phyloP scores from a whole-genome alignment of 495 filamentous ascomycete genomes.

The Annulohypoxylon nitens region DNA sequence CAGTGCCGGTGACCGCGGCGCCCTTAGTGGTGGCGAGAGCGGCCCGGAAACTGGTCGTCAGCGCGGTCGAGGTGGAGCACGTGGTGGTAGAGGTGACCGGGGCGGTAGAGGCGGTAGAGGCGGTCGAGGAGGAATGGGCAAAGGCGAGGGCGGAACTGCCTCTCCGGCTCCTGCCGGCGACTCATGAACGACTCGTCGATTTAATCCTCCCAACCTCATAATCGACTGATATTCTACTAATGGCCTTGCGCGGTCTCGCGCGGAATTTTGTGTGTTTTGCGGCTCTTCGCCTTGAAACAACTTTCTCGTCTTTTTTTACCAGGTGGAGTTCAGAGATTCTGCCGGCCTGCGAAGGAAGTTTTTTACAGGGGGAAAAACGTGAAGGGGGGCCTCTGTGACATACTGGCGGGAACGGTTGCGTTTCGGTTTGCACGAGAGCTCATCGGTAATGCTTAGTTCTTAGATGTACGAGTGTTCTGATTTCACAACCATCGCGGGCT shows the following conservation, averaged over 20 bases:
- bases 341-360: constrained; percentile 46
- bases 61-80: constrained; percentile 73
- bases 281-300: constrained; percentile 45
- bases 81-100: constrained; percentile 65
- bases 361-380: constrained; percentile 32
- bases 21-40: constrained; percentile 70
- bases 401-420: constrained; percentile 18
- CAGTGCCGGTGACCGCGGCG: constrained; percentile 61
- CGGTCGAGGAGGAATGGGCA: constrained; percentile 70
- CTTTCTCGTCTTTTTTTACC: constrained; percentile 44
- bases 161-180: constrained; percentile 66
- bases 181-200: constrained; percentile 54
- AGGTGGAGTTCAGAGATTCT: constrained; percentile 48
- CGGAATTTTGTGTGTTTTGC: constrained; percentile 47
- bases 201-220: constrained; percentile 3
- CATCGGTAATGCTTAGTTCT: constrained; percentile 19
- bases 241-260: constrained; percentile 49
- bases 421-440: constrained; percentile 7
- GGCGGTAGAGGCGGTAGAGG: constrained; percentile 69
- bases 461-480: constrained; percentile 20
- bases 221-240: constrained; percentile 38
- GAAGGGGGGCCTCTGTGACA: constrained; percentile 32
- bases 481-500: constrained; percentile 31
- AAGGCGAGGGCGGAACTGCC: constrained; percentile 64
- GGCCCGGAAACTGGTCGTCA: constrained; percentile 80